A percentile compares a stretch with the other conserved stretches of the same genome.
Evolutionary conservation across 495 filamentous ascomycete genomes (phyloP).

Genomic region (Trichoderma gamsii): DNA sequence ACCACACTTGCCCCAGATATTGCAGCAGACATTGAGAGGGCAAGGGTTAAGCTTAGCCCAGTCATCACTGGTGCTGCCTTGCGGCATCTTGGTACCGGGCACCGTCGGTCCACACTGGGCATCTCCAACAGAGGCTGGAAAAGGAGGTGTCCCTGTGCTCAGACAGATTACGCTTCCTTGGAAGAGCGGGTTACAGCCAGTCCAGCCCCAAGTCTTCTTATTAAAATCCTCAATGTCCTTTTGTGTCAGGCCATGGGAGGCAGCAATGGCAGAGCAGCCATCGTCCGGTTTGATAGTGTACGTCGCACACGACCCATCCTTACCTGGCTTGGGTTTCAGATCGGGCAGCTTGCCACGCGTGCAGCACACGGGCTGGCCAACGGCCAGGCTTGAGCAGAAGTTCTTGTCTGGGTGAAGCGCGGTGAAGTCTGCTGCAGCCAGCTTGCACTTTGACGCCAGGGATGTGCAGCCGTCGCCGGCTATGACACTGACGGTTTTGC

Average conservation of each 20-base stretch:
- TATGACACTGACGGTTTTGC: slow-evolving; percentile 21
- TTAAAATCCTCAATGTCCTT: slow-evolving; percentile 32
- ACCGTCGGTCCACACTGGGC: neutral
- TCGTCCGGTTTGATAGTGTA: slow-evolving; percentile 29
- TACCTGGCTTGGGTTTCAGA: slow-evolving; percentile 26
- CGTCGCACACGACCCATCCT: slow-evolving; percentile 30
- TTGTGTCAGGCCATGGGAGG: slow-evolving; percentile 25
- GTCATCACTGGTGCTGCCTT: neutral
- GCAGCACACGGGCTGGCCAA: slow-evolving; percentile 36
- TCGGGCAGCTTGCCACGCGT: slow-evolving; percentile 28
- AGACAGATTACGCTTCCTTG: slow-evolving; percentile 33
- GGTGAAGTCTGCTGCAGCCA: neutral
- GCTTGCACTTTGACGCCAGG: slow-evolving; percentile 34
- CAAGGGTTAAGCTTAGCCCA: slow-evolving; percentile 28
- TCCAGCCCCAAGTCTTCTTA: slow-evolving; percentile 42
- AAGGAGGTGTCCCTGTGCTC: slow-evolving; percentile 35
- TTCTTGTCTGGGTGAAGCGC: slow-evolving; percentile 35
- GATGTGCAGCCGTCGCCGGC: slow-evolving; percentile 32
- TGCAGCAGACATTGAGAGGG: slow-evolving; percentile 30
- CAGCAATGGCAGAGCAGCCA: slow-evolving; percentile 21
- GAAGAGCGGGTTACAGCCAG: slow-evolving; percentile 31
- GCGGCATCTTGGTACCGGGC: neutral
- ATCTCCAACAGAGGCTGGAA: neutral
- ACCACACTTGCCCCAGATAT: slow-evolving; percentile 42
- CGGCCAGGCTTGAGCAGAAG: slow-evolving; percentile 30